phyloP scores from a whole-genome alignment of 345 rosid genomes.

The Hypericum androsaemum region DNA sequence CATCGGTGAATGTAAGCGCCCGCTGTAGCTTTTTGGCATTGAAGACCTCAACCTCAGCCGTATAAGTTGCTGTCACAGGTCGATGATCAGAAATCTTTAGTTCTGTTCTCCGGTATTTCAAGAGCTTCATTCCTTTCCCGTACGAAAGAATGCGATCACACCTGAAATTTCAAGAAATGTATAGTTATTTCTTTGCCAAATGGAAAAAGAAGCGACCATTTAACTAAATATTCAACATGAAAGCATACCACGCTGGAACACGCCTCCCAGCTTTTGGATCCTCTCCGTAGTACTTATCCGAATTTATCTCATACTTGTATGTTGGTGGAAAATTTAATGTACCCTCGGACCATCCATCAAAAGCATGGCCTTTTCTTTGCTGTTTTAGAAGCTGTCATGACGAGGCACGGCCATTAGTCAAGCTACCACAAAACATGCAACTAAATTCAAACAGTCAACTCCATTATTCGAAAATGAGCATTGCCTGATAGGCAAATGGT shows the following conservation, averaged over 20 bases:
- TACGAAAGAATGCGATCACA: slow-evolving; percentile 76
- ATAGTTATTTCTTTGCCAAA: neutral
- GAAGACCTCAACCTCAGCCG: slow-evolving; percentile 85
- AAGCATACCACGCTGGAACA: slow-evolving; percentile 70
- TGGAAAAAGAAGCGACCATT: neutral
- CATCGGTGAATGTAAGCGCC: slow-evolving; percentile 77
- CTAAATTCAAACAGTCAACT: too few relatives aligned
- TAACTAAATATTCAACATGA: neutral
- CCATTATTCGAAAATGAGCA: neutral
- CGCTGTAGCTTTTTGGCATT: slow-evolving; percentile 64
- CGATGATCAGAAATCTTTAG: slow-evolving; percentile 82
- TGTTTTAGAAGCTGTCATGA: slow-evolving; percentile 55
- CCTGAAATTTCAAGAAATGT: slow-evolving; percentile 28
- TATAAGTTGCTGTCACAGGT: slow-evolving; percentile 74
- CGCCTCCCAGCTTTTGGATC: slow-evolving; percentile 73
- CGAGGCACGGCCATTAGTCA: neutral
- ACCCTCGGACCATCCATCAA: slow-evolving; percentile 94
- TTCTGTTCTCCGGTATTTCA: slow-evolving; percentile 61
- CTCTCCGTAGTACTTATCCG: slow-evolving; percentile 64
- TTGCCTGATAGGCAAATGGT: neutral
- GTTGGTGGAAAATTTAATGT: slow-evolving; percentile 68
- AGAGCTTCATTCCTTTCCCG: slow-evolving; percentile 76
- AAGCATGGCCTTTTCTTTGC: slow-evolving; percentile 53
- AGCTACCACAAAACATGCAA: too few relatives aligned
- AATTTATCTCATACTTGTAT: slow-evolving; percentile 69